A percentile compares a stretch with the other conserved stretches of the same genome.
Evolutionary conservation across 129 eudicot species (phyloP).

Genomic region (Flaveria linearis): DNA sequence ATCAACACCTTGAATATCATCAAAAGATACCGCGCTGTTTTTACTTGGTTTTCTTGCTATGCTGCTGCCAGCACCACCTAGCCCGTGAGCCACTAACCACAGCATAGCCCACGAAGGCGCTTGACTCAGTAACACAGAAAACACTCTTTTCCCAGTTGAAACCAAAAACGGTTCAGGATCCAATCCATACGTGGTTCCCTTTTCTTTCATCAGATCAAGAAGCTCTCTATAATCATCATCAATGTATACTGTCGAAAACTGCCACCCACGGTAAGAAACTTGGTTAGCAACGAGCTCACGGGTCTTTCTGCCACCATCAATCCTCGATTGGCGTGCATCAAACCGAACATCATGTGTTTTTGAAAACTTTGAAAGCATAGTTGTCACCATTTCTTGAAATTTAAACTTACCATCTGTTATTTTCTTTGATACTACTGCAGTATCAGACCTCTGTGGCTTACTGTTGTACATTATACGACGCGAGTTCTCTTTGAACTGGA

Average conservation of each 20-base stretch:
- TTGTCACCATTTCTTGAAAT: slow-evolving; percentile 21
- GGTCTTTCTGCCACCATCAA: slow-evolving; percentile 3
- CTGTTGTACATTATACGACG: slow-evolving; percentile 41
- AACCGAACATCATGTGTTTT: slow-evolving; percentile 13
- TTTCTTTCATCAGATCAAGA: slow-evolving; percentile 43
- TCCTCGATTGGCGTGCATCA: neutral
- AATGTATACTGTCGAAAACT: slow-evolving; percentile 33
- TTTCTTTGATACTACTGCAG: slow-evolving; percentile 1
- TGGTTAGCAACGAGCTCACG: slow-evolving; percentile 18
- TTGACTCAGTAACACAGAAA: slow-evolving; percentile 34
- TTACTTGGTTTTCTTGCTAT: slow-evolving; percentile 47
- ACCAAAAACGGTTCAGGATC: slow-evolving; percentile 42
- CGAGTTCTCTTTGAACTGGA: slow-evolving; percentile 44
- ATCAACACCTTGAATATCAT: slow-evolving; percentile 47
- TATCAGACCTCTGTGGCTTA: slow-evolving; percentile 10
- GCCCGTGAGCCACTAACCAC: slow-evolving; percentile 35
- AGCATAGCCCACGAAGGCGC: slow-evolving; percentile 53
- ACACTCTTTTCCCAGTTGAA: slow-evolving; percentile 36
- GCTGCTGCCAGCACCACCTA: slow-evolving; percentile 45
- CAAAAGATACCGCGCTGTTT: slow-evolving; percentile 33
- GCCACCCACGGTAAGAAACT: slow-evolving; percentile 35
- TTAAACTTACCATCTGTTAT: neutral
- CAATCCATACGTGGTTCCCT: slow-evolving; percentile 40
- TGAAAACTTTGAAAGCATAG: slow-evolving; percentile 22
- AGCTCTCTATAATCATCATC: slow-evolving; percentile 43